phyloP scores from a whole-genome alignment of 2,329 filamentous ascomycete species.

The Metarhizium rileyi region DNA sequence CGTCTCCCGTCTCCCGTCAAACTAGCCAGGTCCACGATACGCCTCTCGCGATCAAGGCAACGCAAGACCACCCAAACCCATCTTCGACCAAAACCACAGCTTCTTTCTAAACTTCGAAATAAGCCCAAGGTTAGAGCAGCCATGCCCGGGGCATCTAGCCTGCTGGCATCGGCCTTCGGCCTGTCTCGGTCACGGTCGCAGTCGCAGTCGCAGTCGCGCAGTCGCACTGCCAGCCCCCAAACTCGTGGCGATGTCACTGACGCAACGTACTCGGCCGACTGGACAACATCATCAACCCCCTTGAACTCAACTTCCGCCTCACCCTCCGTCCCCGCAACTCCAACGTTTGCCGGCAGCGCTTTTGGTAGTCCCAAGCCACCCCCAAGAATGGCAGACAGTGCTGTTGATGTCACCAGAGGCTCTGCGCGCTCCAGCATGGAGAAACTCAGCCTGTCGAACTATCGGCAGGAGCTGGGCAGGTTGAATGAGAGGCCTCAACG shows the following conservation, averaged over 20 bases:
- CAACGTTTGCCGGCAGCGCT: constrained; percentile 7
- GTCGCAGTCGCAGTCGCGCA: constrained; percentile 4
- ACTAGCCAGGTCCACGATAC: not conserved
- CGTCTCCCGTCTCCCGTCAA: not conserved
- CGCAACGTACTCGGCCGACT: constrained; percentile 8
- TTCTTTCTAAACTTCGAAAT: not conserved
- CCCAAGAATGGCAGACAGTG: constrained; percentile 23
- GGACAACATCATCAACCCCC: constrained; percentile 7
- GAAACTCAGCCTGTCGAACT: constrained; percentile 15
- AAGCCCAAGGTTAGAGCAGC: not conserved
- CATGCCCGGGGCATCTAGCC: constrained; percentile 21
- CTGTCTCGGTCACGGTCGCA: constrained; percentile 18
- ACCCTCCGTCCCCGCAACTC: constrained; percentile 6
- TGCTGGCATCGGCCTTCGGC: constrained; percentile 25
- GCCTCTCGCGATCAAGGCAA: not conserved
- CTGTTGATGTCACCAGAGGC: constrained; percentile 19
- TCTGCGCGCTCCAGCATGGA: constrained; percentile 21
- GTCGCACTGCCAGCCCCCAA: constrained; percentile 8
- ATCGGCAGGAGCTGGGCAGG: constrained; percentile 11
- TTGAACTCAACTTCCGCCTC: constrained; percentile 7
- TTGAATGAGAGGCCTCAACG: constrained; percentile 11
- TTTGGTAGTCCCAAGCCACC: constrained; percentile 12
- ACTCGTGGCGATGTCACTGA: constrained; percentile 11
- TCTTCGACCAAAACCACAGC: not conserved
- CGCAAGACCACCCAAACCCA: not conserved